These are phyloP conservation scores for Allodekkera sacchari DNA, from an alignment of 805 yeast species.

Conservation along the genomic window DNA sequence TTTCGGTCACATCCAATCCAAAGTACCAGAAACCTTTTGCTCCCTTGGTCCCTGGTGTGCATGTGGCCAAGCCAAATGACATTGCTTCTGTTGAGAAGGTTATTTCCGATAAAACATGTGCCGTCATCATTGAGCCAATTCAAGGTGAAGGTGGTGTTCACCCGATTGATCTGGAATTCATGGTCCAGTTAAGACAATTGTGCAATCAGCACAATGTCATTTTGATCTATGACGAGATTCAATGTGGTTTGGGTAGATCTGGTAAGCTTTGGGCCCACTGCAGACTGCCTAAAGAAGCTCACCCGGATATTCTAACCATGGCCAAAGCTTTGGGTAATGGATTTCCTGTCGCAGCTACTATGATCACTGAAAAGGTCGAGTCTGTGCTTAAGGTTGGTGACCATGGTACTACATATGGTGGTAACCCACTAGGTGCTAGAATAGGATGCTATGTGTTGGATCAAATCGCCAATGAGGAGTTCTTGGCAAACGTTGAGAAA, in stretches of 20 bases:
- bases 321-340: constrained; percentile 98
- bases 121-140: constrained; percentile 91
- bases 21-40: constrained; percentile 89
- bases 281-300: constrained; percentile 65
- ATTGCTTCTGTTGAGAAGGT: constrained; percentile 48
- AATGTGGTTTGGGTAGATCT: constrained; percentile 91
- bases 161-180: constrained; percentile 55
- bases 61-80: constrained; percentile 55
- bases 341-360: constrained; percentile 90
- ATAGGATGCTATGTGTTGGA: constrained; percentile 72
- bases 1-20: constrained; percentile 85
- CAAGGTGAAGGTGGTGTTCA: constrained; percentile 98
- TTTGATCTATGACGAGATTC: constrained; percentile 90
- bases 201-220: constrained; percentile 65
- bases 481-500: constrained; percentile 50
- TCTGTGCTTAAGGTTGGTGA: constrained; percentile 75
- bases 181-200: constrained; percentile 53
- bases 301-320: constrained; percentile 89
- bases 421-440: constrained; percentile 86
- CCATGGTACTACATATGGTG: constrained; percentile 97
- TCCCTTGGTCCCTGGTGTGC: constrained; percentile 87
- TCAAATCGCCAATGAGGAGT: constrained; percentile 50
- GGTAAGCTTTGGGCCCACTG: constrained; percentile 93
- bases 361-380: constrained; percentile 77
- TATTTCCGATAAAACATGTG: constrained; percentile 66